These are phyloP conservation scores for Cercis canadensis DNA, from an alignment of 306 rosid genomes.

Conservation along the genomic window DNA sequence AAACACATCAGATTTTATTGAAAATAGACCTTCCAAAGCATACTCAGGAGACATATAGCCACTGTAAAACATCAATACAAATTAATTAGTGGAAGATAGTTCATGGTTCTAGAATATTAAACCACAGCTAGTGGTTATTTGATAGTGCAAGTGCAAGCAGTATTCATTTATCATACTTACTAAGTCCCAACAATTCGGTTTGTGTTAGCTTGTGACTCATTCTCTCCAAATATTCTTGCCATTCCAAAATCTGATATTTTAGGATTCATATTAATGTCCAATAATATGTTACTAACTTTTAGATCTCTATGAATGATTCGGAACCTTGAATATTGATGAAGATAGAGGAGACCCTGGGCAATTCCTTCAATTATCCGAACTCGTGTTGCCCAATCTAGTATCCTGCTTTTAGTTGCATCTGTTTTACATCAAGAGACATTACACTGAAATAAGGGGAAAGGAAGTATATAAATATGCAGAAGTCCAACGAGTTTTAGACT, in stretches of 20 bases:
- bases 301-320: constrained; percentile 43
- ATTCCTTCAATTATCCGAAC: constrained; percentile 38
- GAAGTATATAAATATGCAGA: background rate
- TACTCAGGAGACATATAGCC: constrained; percentile 44
- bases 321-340: constrained; percentile 41
- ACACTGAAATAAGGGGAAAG: background rate
- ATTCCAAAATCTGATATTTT: constrained; percentile 54
- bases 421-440: background rate
- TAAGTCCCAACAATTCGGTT: constrained; percentile 45
- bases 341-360: constrained; percentile 47
- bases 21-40: constrained; percentile 40
- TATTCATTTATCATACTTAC: constrained; percentile 30
- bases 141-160: too few species aligned
- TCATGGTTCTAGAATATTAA: too few species aligned
- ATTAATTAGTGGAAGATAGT: background rate
- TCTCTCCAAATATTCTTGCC: constrained; percentile 35
- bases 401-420: constrained; percentile 31
- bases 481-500: background rate
- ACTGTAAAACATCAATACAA: constrained; percentile 3
- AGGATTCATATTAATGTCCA: constrained; percentile 42
- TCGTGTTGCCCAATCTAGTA: constrained; percentile 40
- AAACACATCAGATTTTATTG: constrained; percentile 41
- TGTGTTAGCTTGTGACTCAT: constrained; percentile 44
- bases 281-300: constrained; percentile 42
- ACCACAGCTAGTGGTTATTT: too few species aligned